Conservation (phyloP, 1,139 yeast species). For the Hyphopichia pseudoburtonii region DNA sequence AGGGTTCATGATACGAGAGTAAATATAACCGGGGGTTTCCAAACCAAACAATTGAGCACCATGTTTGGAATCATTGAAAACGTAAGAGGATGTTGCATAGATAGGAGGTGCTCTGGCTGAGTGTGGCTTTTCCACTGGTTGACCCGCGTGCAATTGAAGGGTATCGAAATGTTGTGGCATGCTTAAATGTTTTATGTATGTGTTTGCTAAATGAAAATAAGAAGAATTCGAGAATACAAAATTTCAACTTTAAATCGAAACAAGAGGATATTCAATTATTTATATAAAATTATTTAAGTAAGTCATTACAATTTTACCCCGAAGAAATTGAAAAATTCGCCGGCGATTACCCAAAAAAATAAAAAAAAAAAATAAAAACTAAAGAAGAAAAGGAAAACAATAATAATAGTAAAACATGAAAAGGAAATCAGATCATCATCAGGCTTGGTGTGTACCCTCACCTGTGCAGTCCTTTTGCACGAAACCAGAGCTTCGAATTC, state of each 20-base stretch:
- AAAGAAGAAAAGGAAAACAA: background rate
- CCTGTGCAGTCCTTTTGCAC: no score
- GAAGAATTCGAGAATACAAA: background rate
- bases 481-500: no score
- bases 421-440: no score
- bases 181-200: no score
- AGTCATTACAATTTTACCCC: no score
- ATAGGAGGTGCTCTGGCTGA: constrained; percentile 88
- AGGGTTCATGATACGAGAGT: constrained; percentile 90
- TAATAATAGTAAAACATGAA: constrained; percentile 2
- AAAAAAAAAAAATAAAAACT: background rate
- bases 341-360: no score
- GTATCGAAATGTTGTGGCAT: constrained; percentile 80
- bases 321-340: no score
- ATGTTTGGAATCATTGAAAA: constrained; percentile 81
- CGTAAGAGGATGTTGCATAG: constrained; percentile 83
- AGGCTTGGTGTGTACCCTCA: no score
- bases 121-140: constrained; percentile 60
- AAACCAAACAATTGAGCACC: constrained; percentile 90
- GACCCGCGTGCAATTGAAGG: constrained; percentile 93
- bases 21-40: constrained; percentile 78
- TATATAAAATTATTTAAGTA: no score
- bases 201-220: background rate
- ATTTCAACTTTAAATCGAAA: no score
- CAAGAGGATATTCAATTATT: no score